Evolutionary conservation across 2,329 filamentous ascomycete species (phyloP).

Genomic region (Penicillium brasilianum): DNA sequence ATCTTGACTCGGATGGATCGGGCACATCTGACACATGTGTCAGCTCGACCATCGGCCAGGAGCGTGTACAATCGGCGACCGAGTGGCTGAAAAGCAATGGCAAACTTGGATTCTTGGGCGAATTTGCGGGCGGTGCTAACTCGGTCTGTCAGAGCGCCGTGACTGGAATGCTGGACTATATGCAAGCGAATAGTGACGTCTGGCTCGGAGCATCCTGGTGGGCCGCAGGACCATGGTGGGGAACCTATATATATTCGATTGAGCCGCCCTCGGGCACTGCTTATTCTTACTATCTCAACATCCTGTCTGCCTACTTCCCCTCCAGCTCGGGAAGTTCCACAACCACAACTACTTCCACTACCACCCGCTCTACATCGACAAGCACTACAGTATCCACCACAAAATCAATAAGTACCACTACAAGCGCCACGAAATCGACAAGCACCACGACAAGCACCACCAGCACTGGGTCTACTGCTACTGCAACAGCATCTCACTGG

Average conservation of each 20-base stretch:
- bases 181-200: slow-evolving; percentile 62
- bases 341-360: slow-evolving; percentile 11
- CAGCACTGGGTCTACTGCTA: slow-evolving; percentile 18
- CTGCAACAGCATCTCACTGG: slow-evolving; percentile 25
- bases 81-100: slow-evolving; percentile 60
- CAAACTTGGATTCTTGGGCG: slow-evolving; percentile 62
- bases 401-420: slow-evolving; percentile 9
- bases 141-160: slow-evolving; percentile 59
- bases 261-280: slow-evolving; percentile 9
- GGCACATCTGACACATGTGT: slow-evolving; percentile 59
- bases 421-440: slow-evolving; percentile 9
- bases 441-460: slow-evolving; percentile 13
- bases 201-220: slow-evolving; percentile 65
- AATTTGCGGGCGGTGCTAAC: slow-evolving; percentile 55
- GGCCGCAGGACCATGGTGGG: slow-evolving; percentile 66
- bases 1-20: slow-evolving; percentile 61
- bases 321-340: slow-evolving; percentile 6
- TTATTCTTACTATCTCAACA: slow-evolving; percentile 7
- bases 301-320: slow-evolving; percentile 29
- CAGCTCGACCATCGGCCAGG: slow-evolving; percentile 58
- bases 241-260: slow-evolving; percentile 36
- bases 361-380: slow-evolving; percentile 1
- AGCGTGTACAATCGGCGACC: slow-evolving; percentile 49
- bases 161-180: slow-evolving; percentile 57
- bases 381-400: slow-evolving; percentile 9